Conservation (phyloP, 208 protist genomes). For the Paratrypanosoma confusum region DNA sequence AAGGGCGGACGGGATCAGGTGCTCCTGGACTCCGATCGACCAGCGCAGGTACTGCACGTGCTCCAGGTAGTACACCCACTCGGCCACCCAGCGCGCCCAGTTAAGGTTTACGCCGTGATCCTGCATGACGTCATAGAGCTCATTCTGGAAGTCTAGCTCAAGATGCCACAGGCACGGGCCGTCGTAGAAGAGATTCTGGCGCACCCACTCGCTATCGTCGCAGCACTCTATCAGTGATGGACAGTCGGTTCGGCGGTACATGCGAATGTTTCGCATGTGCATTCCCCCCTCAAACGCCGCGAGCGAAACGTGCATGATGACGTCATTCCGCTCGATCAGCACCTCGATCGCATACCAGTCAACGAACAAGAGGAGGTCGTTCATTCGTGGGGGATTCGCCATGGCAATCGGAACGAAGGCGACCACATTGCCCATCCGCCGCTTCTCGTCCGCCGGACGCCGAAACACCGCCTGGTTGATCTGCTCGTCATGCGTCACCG, state of each 20-base stretch:
- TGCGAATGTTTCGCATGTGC: conserved; percentile 83
- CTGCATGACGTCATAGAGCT: conserved; percentile 81
- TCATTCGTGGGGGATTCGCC: conserved; percentile 42
- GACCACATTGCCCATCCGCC: conserved; percentile 27
- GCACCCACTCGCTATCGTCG: neutral
- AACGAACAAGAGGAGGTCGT: conserved; percentile 51
- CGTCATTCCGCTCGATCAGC: conserved; percentile 50
- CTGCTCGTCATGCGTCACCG: conserved; percentile 19
- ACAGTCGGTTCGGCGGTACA: conserved; percentile 27
- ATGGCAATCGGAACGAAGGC: conserved; percentile 51
- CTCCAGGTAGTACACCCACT: conserved; percentile 75
- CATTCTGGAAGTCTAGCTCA: conserved; percentile 68
- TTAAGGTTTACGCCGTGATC: conserved; percentile 67
- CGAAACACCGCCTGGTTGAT: conserved; percentile 44
- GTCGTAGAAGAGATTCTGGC: conserved; percentile 62
- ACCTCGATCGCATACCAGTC: conserved; percentile 75
- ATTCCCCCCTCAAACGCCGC: conserved; percentile 60
- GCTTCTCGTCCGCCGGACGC: conserved; percentile 21
- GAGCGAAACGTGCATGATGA: conserved; percentile 71
- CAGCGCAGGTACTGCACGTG: conserved; percentile 55
- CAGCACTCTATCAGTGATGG: too few species aligned
- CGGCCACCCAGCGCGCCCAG: conserved; percentile 56
- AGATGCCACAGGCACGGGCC: conserved; percentile 76
- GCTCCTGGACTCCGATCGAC: conserved; percentile 42
- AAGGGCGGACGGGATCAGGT: conserved; percentile 38